A percentile compares a stretch with the other conserved stretches of the same genome.
phyloP scores from a whole-genome alignment of 768 basidiomycete genomes.

The Udeniomyces megalosporus region DNA sequence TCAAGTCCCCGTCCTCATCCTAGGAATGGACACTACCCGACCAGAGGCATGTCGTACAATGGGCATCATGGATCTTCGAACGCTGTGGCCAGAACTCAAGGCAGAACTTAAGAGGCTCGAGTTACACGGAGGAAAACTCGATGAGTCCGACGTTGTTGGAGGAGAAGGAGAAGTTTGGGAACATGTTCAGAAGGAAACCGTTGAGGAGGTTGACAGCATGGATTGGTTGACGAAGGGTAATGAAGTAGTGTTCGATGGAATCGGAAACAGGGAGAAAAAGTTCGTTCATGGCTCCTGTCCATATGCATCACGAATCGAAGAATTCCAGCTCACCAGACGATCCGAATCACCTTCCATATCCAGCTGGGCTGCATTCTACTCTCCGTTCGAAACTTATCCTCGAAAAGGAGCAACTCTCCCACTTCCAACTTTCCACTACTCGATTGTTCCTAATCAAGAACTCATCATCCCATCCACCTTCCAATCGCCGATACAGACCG shows the following conservation, averaged over 20 bases:
- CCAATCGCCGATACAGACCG: too few species aligned
- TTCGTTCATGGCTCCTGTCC: too few species aligned
- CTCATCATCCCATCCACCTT: neutral
- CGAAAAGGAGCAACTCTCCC: neutral
- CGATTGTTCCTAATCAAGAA: neutral
- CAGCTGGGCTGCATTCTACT: conserved; percentile 2
- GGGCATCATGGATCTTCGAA: conserved; percentile 1
- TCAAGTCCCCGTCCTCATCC: neutral
- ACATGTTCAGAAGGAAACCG: too few species aligned
- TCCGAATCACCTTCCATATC: neutral
- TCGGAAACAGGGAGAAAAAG: too few species aligned
- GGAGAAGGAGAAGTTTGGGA: neutral
- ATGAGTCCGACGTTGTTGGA: too few species aligned
- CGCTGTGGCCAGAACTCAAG: neutral
- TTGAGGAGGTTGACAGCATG: too few species aligned
- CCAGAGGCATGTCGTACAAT: conserved; percentile 1
- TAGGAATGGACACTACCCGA: neutral
- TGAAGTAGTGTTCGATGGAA: too few species aligned
- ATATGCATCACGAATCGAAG: too few species aligned
- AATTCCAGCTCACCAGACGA: neutral
- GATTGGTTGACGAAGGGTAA: too few species aligned
- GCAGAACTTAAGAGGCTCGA: neutral
- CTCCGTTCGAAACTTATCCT: neutral
- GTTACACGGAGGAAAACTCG: neutral
- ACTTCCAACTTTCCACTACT: neutral